Evolutionary conservation across 768 basidiomycete genomes (phyloP), one percentile per base, ranked within the genome.

Genomic region (Tylopilus cervinicoccineus): DNA sequence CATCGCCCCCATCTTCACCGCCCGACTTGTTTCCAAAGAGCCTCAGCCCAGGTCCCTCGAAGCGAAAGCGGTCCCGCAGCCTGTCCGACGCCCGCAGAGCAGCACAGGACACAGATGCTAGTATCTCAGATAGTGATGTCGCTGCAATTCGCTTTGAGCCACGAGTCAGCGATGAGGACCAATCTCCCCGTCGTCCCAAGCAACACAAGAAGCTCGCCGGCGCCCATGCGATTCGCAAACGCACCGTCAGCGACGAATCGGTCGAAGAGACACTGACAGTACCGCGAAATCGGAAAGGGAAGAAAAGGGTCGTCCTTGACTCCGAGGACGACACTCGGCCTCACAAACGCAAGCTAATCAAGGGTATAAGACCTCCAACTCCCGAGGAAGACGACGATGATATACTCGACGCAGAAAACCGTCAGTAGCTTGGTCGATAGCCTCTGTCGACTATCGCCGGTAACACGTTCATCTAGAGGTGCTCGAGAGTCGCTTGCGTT

Each of bases 401-500:
- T 41, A 55, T 73, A 17, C 53, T 75, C 32, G 72, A 70, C 16
- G 72, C 80, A 55, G 70, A 77, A 70, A 71, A 80, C 52, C 73
- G 86, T 84, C 57, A 60, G 77, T 65, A 43, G 7, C 39, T 45
- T 39, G 27, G 29, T 20, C 32, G 4, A 11, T 16, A 16, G 8
- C 16, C 37, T 40, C 42, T 31, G 14, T 9, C 16, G 23, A 27
- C n/a, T n/a, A 5, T 43, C 28, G 22, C 17, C 44, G n/a, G 37
- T 41, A 31, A 50, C 36, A 43, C 38, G 29, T 10, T 19, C 46
- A 19, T 28, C 7, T 51, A 89, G 84, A 71, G 44, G 84, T 91
- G 24, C 67, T 92, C 33, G 72, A 82, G 22, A 70, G 68, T 7
- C 81, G 88, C 37, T 64, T 91, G 26, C 81, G 89, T 29, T 62